Base-by-base conservation (phyloP, 108 stramenopile species). In the Cylindrotheca fusiformis region DNA sequence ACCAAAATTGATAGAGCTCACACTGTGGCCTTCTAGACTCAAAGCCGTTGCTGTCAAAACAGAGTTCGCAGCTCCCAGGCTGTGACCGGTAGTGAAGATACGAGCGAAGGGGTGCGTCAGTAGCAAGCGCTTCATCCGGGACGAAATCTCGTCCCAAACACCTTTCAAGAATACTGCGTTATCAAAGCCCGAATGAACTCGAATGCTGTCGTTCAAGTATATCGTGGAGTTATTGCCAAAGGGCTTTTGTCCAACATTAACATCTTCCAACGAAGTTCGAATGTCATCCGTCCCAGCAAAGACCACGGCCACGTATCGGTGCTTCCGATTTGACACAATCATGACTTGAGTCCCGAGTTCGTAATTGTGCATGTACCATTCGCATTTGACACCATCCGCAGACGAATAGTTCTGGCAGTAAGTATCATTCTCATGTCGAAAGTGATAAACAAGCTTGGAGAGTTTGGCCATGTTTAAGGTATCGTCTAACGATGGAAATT, bases 281-380 rank as follows among this genome's bases (percentile, higher is more conserved):
- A 82, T 71, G 68, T 93, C 81, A 57, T 93, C 92, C 1, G 92
- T 93, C 31, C 92, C 92, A 0, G 92, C 86, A 75, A 84, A 93
- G 8, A 84, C 82, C 8, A 93, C 59, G 3, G 87, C 80, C 19
- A 90, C 48, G 58, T 90, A 93, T 2, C 69, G 55, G 8, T 75
- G 60, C 8, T 50, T 30, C 1, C 26, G 0, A 48, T 69, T 70
- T 19, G 80, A 79, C 10, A 73, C 58, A 0, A 93, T 47, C 55
- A 90, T 59, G 12, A 93, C 84, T 66, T 93, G 91, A 19, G 84
- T 93, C 10, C 85, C 69, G 19, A 80, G 49, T 18, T 41, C 41
- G 32, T 77, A 52, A 32, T 88, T 81, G 63, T 91, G 90, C 0
- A 58, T 67, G 57, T 92, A 92, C 65, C 79, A 74, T 45, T 88